Percentiles rank a stretch among this genome's conserved stretches.
Conservation (phyloP, 331 rosid genomes). For the Malus hybrid region DNA sequence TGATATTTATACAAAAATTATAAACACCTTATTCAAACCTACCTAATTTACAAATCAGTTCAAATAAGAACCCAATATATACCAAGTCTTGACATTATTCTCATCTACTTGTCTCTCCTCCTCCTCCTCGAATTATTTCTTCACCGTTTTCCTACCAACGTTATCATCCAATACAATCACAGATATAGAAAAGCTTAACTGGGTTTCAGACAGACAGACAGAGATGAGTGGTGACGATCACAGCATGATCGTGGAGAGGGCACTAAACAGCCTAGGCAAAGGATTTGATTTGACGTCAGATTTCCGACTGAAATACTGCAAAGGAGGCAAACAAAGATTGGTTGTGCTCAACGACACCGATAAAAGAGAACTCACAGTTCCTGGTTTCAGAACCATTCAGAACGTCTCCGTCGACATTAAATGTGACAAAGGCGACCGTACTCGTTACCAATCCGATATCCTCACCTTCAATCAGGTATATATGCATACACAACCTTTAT, state of each 20-base stretch:
- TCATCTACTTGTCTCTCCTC: not conserved
- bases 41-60: not conserved
- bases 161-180: not conserved
- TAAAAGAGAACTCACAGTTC: constrained; percentile 32
- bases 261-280: constrained; percentile 63
- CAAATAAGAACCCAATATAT: not conserved
- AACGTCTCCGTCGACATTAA: constrained; percentile 67
- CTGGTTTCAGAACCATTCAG: constrained; percentile 40
- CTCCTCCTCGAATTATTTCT: not conserved
- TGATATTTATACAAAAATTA: too few species aligned
- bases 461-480: constrained; percentile 58
- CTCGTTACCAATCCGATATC: constrained; percentile 62
- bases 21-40: too few species aligned
- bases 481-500: not conserved
- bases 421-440: constrained; percentile 82
- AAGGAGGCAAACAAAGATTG: constrained; percentile 61
- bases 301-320: constrained; percentile 75
- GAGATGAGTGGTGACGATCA: constrained; percentile 2
- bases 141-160: not conserved
- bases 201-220: not conserved
- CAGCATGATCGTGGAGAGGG: constrained; percentile 32
- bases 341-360: constrained; percentile 40
- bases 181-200: not conserved
- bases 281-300: constrained; percentile 91
- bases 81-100: not conserved